phyloP scores from a whole-genome alignment of 805 yeast species.

The Yamadazyma akitaensis region DNA sequence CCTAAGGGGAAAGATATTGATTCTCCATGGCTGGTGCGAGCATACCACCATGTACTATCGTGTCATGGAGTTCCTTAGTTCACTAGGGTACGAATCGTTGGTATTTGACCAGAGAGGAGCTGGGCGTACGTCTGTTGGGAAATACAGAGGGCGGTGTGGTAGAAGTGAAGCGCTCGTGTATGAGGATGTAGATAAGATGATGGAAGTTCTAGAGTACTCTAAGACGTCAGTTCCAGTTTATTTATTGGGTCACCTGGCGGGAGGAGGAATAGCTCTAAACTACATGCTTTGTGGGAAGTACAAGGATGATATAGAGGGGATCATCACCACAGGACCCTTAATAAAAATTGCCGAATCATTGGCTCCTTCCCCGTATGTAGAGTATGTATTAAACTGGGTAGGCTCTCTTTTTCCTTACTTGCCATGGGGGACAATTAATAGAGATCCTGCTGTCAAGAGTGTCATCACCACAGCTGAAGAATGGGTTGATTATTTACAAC shows the following conservation, averaged over 20 bases:
- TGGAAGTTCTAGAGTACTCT: conserved; percentile 28
- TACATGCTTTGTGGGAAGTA: conserved; percentile 56
- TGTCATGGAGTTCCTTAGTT: conserved; percentile 50
- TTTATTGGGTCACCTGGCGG: conserved; percentile 75
- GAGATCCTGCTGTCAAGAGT: conserved; percentile 11
- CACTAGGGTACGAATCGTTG: conserved; percentile 58
- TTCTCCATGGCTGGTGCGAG: conserved; percentile 75
- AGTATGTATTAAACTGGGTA: conserved; percentile 23
- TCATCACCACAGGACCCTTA: conserved; percentile 57
- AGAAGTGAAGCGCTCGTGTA: conserved; percentile 56
- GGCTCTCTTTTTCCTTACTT: conserved; percentile 40
- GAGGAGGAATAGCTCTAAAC: conserved; percentile 67
- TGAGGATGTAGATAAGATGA: conserved; percentile 57
- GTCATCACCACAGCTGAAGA: conserved; percentile 45
- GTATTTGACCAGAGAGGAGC: conserved; percentile 75
- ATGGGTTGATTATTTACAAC: conserved; percentile 44
- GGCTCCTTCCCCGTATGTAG: conserved; percentile 35
- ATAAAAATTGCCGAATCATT: conserved; percentile 55
- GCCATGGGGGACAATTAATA: conserved; percentile 13
- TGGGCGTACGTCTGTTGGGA: conserved; percentile 59
- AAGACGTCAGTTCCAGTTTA: conserved; percentile 28
- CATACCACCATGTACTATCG: conserved; percentile 47
- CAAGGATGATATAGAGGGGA: conserved; percentile 43
- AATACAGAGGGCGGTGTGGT: conserved; percentile 43
- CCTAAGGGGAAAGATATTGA: conserved; percentile 48